Evolutionary conservation across 495 filamentous ascomycete genomes (phyloP).

Genomic region (Penicillium odoratum): DNA sequence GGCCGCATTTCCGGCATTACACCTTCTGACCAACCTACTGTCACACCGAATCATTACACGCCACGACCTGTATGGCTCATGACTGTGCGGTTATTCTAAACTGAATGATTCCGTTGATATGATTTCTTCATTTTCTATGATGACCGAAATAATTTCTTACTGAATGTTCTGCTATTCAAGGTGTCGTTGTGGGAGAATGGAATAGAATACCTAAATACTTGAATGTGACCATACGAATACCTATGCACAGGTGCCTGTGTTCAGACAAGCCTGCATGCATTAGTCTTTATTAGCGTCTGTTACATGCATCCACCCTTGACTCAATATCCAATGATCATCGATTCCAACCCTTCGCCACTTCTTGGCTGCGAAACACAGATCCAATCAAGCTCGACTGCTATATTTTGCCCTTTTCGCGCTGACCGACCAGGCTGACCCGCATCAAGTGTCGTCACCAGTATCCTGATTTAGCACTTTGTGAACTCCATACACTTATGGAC

Average conservation of each 20-base stretch:
- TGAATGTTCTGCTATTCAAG: background rate
- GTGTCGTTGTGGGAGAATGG: background rate
- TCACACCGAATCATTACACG: background rate
- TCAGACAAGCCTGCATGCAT: background rate
- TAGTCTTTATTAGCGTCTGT: background rate
- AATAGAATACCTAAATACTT: background rate
- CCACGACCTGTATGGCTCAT: background rate
- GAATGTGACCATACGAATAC: background rate
- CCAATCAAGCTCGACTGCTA: background rate
- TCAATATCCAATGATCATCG: background rate
- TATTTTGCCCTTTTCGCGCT: background rate
- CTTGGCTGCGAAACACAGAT: background rate
- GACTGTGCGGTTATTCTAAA: background rate
- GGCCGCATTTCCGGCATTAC: slow-evolving; percentile 10
- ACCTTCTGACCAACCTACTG: slow-evolving; percentile 6
- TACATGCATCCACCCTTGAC: background rate
- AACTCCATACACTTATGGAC: too few species aligned
- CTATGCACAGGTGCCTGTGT: background rate
- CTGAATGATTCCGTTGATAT: background rate
- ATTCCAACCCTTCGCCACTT: background rate
- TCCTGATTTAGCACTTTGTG: too few species aligned
- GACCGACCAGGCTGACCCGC: background rate
- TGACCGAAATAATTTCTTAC: background rate
- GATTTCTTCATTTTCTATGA: too few species aligned
- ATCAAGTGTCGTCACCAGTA: background rate